Evolutionary conservation across 371 early-diverging fungal species (phyloP), one percentile per base, ranked within the genome.

Genomic region (Scutellospora calospora): DNA sequence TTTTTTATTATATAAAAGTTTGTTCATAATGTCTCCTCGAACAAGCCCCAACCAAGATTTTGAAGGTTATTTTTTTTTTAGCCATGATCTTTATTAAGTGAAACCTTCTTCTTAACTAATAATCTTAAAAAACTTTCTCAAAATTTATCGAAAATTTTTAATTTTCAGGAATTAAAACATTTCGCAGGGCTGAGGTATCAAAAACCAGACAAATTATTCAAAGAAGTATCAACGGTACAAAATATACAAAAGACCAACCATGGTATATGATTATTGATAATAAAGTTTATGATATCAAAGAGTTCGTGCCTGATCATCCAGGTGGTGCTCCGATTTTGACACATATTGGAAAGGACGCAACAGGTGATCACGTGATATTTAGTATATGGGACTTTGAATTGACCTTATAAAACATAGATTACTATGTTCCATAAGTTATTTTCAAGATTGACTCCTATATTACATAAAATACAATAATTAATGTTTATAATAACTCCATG

Each of bases 261-360:
- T 78, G 78, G 63, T 93, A 88, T 84, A 89, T 94, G 62, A 90
- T 95, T 80, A 93, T 96, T 83, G 91, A 95, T 83, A 89, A 91
- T 83, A 94, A 95, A 83, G 92, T 97, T 14, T 97, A 96, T 82
- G 96, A 97, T 89, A 89, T 97, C 27, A 90, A 93, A 20, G 95
- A 94, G 29, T 96, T 97, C 84, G 83, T 92, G 55, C 86, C 87
- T 73, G 92, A 91, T 81, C 98, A 97, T 84, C 98, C 98, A 54
- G 97, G 97, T 76, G 96, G 96, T 79, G 87, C 86, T 27, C 93
- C 94, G 18, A 86, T 95, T 49, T 80, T 91, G 81, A 93, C 93
- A 11, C 93, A 95, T 82, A 85, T 93, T 25, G 96, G 97, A 82
- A 93, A 91, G 83, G 96, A 96, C 82, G 94, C 93, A 72, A 91